Conservation (phyloP, 768 basidiomycete genomes). For the Hypsizygus marmoreus region DNA sequence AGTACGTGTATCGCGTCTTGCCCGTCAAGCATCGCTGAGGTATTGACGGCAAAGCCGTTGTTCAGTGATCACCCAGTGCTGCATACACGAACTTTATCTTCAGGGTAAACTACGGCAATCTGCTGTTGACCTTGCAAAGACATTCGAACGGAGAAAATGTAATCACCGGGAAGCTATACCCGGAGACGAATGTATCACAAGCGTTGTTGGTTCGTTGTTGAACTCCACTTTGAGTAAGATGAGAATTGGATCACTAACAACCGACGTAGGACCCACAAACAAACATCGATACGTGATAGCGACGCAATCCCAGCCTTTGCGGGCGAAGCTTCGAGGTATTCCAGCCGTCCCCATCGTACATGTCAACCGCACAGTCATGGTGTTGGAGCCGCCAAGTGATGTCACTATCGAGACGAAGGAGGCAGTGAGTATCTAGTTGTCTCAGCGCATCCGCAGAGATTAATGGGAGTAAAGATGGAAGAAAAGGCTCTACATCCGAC, state of each 20-base stretch:
- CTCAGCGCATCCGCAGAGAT: background rate
- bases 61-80: slow-evolving; percentile 98
- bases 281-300: slow-evolving; percentile 93
- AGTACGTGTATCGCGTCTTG: slow-evolving; percentile 58
- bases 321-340: slow-evolving; percentile 66
- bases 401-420: slow-evolving; percentile 72
- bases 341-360: slow-evolving; percentile 91
- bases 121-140: slow-evolving; percentile 87
- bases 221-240: background rate
- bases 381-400: slow-evolving; percentile 88
- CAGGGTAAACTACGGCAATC: slow-evolving; percentile 73
- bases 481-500: slow-evolving; percentile 57
- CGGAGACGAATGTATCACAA: slow-evolving; percentile 79
- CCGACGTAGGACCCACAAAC: slow-evolving; percentile 67
- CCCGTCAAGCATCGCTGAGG: slow-evolving; percentile 10
- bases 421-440: slow-evolving; percentile 37
- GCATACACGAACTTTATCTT: slow-evolving; percentile 90
- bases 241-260: background rate
- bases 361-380: slow-evolving; percentile 89
- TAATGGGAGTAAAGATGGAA: slow-evolving; percentile 51
- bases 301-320: slow-evolving; percentile 76
- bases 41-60: slow-evolving; percentile 46
- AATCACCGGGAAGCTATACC: slow-evolving; percentile 90
- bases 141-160: slow-evolving; percentile 91
- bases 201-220: slow-evolving; percentile 70